Evolutionary conservation across 192 early-diverging fungal genomes (phyloP), one percentile per base, ranked within the genome.

Genomic region (Cetraspora pellucida): DNA sequence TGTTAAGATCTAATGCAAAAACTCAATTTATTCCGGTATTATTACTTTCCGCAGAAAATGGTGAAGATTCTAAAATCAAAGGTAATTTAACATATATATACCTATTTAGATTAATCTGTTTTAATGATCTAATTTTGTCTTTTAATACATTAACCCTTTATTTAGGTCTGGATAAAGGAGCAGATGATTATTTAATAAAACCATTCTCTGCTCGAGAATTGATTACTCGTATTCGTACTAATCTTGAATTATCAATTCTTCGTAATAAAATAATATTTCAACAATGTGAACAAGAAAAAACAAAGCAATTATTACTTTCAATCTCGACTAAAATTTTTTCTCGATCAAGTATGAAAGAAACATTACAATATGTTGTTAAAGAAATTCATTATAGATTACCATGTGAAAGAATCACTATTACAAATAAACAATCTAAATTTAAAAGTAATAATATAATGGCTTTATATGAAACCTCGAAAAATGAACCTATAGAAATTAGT

Each of bases 141-240:
- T 10, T 52, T 55, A 0, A 14, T 10, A n/a, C 21, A 55, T 16
- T 54, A n/a, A 14, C 46, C 46, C n/a, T n/a, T n/a, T n/a, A n/a
- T 25, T 37, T 28, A 74, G 73, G 87, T 0, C 46, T 91, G 43
- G 79, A 85, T 28, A 79, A 79, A 11, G 88, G 89, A 17, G 89
- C 89, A 0, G 88, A 89, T 75, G 89, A 91, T 43, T 89, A 86
- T 77, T 74, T n/a, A n/a, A n/a, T n/a, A n/a, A n/a, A n/a, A n/a
- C n/a, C n/a, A n/a, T n/a, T n/a, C n/a, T n/a, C n/a, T 91, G 11
- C 80, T 5, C 79, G 85, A 65, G 89, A 91, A 68, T 78, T 91
- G 10, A 74, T 89, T 9, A 83, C 87, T 9, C 83, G 88, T 31
- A 86, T 89, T 16, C 81, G 85, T 11, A 81, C 85, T 1, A 86